Conservation (phyloP, 345 rosid species). For the Sisymbrium irio region DNA sequence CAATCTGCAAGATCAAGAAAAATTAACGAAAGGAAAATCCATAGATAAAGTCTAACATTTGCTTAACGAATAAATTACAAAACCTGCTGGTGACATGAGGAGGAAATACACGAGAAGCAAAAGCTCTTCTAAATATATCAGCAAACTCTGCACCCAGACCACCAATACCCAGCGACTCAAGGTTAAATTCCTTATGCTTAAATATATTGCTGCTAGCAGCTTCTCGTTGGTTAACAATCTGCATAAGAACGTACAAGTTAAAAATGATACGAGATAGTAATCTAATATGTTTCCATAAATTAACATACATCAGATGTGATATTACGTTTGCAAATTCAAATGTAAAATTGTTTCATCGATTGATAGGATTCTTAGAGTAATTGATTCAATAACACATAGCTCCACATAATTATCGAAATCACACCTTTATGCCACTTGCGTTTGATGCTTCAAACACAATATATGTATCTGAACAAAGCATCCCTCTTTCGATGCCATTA, state of each 20-base stretch:
- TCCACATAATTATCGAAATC: slow-evolving; percentile 5
- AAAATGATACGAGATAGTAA: slow-evolving; percentile 14
- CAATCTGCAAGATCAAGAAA: slow-evolving; percentile 58
- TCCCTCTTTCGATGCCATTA: slow-evolving; percentile 74
- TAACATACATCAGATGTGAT: slow-evolving; percentile 1
- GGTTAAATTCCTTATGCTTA: slow-evolving; percentile 94
- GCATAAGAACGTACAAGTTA: slow-evolving; percentile 27
- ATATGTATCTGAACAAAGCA: slow-evolving; percentile 69
- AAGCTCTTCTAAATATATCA: slow-evolving; percentile 98
- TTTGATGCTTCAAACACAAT: slow-evolving; percentile 84
- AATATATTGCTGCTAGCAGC: slow-evolving; percentile 95
- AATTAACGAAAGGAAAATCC: slow-evolving; percentile 13
- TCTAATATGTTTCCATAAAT: background rate
- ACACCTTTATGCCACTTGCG: slow-evolving; percentile 92
- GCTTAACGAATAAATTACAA: slow-evolving; percentile 22
- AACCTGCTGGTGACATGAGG: slow-evolving; percentile 94
- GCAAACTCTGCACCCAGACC: slow-evolving; percentile 99
- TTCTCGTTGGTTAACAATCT: slow-evolving; percentile 97
- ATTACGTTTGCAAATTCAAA: background rate
- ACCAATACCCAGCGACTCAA: slow-evolving; percentile 91
- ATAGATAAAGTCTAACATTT: slow-evolving; percentile 5
- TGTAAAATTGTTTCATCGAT: background rate
- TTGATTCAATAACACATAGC: slow-evolving; percentile 1
- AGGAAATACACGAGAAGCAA: slow-evolving; percentile 99
- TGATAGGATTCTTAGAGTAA: background rate